Evolutionary conservation across 345 rosid genomes (phyloP), one percentile per base, ranked within the genome.

Genomic region (Salix purpurea): DNA sequence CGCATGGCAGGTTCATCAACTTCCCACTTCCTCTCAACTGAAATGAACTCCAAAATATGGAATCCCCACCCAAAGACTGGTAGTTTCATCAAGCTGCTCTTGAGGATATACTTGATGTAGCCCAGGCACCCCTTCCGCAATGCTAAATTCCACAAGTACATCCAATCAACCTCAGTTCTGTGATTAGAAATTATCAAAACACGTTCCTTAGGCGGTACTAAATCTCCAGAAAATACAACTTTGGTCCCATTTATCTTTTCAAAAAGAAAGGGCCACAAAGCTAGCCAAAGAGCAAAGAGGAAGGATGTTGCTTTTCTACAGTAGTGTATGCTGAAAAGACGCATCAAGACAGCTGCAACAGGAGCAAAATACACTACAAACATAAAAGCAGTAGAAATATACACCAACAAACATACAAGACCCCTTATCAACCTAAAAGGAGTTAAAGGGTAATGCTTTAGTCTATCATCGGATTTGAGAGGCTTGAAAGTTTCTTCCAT

Each of bases 91-190:
- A 91, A 84, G 82, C 93, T 90, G 86, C 96, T 88, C 88, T 93
- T 93, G 54, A 93, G 91, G 21, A 93, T 83, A 72, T 93, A 93
- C 69, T 93, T 93, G 71, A 93, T 89, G 76, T 79, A 85, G 26
- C 96, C 96, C 40, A 93, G 87, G 79, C 91, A 85, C 2, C 91
- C 92, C 75, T 91, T 93, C 39, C 96, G 81, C 88, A 91, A 73
- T 7, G 96, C 97, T 42, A 93, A 88, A 75, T 91, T 79, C 97
- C 97, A 93, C 75, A 93, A 37, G 84, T 91, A 93, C 97, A 93
- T 93, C 96, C 97, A 93, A 85, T 91, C 96, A 11, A 91, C 94
- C 82, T 91, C 97, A n/a, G 97, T 93, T 87, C 94, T 89, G 83
- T 93, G 94, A 78, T 93, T 92, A 30, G 94, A 84, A 71, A 92